phyloP scores from a whole-genome alignment of 306 rosid genomes.

The Trifolium repens region DNA sequence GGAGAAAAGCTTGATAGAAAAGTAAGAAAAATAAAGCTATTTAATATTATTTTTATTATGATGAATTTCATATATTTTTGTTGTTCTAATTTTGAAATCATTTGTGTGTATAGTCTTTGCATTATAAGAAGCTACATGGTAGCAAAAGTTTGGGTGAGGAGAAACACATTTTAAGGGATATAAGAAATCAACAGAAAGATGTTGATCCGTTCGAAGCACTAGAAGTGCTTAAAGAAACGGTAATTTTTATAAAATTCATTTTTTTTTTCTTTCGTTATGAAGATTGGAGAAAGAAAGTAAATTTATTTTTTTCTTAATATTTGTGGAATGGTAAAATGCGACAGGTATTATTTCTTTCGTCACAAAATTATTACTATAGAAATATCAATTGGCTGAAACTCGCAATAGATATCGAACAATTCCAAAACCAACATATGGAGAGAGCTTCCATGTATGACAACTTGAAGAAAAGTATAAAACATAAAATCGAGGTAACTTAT shows the following conservation, averaged over 20 bases:
- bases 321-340: background rate
- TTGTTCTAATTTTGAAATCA: constrained; percentile 5
- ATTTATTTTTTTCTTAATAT: too few relatives aligned
- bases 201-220: constrained; percentile 26
- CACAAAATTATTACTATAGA: too few relatives aligned
- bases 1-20: constrained; percentile 28
- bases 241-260: constrained; percentile 5
- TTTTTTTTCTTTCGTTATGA: background rate
- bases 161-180: constrained; percentile 27
- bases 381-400: background rate
- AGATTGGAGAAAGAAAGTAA: background rate
- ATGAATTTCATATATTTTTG: background rate
- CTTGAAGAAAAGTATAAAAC: constrained; percentile 16
- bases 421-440: constrained; percentile 25
- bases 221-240: constrained; percentile 27
- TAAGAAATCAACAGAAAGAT: constrained; percentile 19
- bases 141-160: constrained; percentile 36
- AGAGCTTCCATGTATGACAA: background rate
- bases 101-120: constrained; percentile 34
- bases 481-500: constrained; percentile 34
- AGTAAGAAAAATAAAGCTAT: constrained; percentile 4
- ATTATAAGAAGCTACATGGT: constrained; percentile 29
- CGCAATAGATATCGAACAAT: constrained; percentile 31
- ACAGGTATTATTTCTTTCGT: constrained; percentile 7
- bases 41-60: background rate